Conservation (phyloP, 371 early-diverging fungal species). For the Circinella minor region DNA sequence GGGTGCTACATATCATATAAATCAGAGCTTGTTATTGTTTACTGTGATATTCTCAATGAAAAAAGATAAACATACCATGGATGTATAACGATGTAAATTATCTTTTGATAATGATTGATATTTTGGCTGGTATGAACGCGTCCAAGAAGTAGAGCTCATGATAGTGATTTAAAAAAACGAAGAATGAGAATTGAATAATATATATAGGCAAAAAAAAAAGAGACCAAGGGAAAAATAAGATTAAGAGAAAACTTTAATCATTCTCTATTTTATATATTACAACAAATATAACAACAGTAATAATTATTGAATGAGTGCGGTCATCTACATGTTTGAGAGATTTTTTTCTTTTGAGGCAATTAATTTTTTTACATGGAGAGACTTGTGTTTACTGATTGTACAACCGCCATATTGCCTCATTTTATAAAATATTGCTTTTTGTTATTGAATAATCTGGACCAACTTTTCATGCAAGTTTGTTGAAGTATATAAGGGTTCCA, state of each 20-base stretch:
- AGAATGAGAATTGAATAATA: neutral
- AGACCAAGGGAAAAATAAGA: neutral
- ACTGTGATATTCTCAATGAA: no score
- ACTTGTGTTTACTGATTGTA: conserved; percentile 1
- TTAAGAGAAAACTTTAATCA: no score
- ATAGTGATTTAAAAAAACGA: neutral
- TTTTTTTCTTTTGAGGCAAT: neutral
- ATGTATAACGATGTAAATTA: neutral
- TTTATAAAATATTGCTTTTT: neutral
- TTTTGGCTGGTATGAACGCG: neutral
- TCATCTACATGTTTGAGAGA: no score
- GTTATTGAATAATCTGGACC: neutral
- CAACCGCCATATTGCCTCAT: conserved; percentile 3
- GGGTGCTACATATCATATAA: neutral
- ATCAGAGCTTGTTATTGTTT: no score
- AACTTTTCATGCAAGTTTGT: neutral
- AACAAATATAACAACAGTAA: no score
- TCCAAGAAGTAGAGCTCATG: conserved; percentile 8
- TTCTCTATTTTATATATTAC: no score
- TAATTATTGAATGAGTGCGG: no score
- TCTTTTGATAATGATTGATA: neutral
- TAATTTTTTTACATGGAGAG: neutral
- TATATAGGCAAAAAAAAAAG: neutral
- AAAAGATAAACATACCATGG: neutral
- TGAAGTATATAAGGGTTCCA: neutral